Base-by-base conservation (phyloP, 441 rosid genomes). In the Rhodomyrtus psidioides region DNA sequence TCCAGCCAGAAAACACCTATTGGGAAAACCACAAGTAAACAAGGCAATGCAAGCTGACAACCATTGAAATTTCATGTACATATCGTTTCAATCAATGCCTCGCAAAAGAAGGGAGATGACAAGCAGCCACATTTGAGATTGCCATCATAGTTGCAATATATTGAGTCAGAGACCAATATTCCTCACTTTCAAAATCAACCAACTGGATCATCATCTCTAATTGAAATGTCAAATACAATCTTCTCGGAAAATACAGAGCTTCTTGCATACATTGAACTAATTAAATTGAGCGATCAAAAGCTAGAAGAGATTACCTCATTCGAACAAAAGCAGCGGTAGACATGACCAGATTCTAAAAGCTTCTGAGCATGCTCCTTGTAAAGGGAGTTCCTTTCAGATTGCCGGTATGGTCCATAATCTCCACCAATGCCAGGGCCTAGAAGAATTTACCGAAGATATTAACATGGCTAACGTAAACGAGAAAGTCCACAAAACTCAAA, bases 271-370 rank as follows among this genome's bases (percentile, higher is more conserved):
- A 53, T 51, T 53, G n/a, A 51, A 53, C 16, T 28, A 28, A 26
- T 51, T 14, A 82, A 51, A 30, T 9, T 46, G 26, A 9, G 0
- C 28, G 24, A 55, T 27, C 58, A 51, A 27, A 26, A 42, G 26
- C 53, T 14, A 10, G 76, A 84, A 74, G 74, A n/a, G 23, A 53
- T 84, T 87, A 96, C 98, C 94, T 97, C 98, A 86, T 84, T 94
- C 30, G 98, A 92, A 90, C 98, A 96, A 89, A 97, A 97, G 87
- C 99, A 97, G 42, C 92, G 94, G 91, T 96, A 97, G 53, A 92
- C 99, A 82, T 93, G 98, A 81, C 97, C 99, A n/a, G 97, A 94
- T 84, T 95, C 95, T 84, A 97, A 87, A 85, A 97, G 98, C 86
- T 91, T 97, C 84, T 92, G 94, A 28, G 96, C 96, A 86, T 93